phyloP scores from a whole-genome alignment of 1,284 basidiomycete genomes.

The Boletus hoseneyae region DNA sequence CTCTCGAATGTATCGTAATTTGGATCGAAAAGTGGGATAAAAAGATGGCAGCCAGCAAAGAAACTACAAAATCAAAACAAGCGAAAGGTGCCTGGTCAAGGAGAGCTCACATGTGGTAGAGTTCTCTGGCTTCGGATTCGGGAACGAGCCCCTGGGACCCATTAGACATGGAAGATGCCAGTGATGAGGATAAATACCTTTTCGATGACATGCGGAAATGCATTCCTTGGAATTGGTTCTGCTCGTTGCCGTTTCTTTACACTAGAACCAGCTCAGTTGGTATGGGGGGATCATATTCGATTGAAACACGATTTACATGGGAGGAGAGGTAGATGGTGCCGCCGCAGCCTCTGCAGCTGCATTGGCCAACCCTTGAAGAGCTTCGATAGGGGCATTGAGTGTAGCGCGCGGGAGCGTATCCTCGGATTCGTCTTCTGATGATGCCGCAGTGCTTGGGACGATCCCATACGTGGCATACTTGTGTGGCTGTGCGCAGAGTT shows the following conservation, averaged over 20 bases:
- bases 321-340: slow-evolving; percentile 46
- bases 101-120: slow-evolving; percentile 70
- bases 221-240: slow-evolving; percentile 82
- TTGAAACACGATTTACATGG: slow-evolving; percentile 23
- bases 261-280: slow-evolving; percentile 35
- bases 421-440: slow-evolving; percentile 86
- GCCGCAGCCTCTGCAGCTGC: slow-evolving; percentile 90
- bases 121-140: slow-evolving; percentile 74
- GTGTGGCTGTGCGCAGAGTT: slow-evolving; percentile 55
- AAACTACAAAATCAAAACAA: slow-evolving; percentile 56
- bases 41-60: slow-evolving; percentile 92
- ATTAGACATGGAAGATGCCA: slow-evolving; percentile 1
- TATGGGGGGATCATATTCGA: slow-evolving; percentile 19
- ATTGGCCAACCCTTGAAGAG: slow-evolving; percentile 87
- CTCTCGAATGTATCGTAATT: slow-evolving; percentile 88
- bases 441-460: slow-evolving; percentile 73
- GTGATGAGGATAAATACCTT: slow-evolving; percentile 46
- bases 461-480: slow-evolving; percentile 91
- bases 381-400: slow-evolving; percentile 89
- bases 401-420: slow-evolving; percentile 78
- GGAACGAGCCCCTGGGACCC: slow-evolving; percentile 64
- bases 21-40: slow-evolving; percentile 91
- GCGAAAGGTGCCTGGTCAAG: slow-evolving; percentile 1
- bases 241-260: slow-evolving; percentile 85
- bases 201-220: slow-evolving; percentile 80